Evolutionary conservation across 331 rosid species (phyloP), one percentile per base, ranked within the genome.

Genomic region (Saraca asoca): DNA sequence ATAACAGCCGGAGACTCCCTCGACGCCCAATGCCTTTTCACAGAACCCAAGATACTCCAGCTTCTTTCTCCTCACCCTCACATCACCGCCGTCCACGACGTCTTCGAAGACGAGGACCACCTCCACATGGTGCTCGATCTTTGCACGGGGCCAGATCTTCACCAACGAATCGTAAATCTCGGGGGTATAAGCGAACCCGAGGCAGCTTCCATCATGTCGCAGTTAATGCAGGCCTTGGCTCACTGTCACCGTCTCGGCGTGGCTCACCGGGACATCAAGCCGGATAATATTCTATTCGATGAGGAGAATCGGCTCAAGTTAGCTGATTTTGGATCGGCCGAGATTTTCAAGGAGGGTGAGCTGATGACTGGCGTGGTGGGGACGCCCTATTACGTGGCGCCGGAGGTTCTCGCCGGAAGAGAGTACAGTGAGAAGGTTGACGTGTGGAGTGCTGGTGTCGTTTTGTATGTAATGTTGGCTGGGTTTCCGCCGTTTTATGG

Each of bases 401-500:
- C 91, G 7, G 96, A 89, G 76, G 85, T 89, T 0, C 62, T 86
- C 1, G 75, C 83, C 0, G 91, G 91, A 10, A 74, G 57, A 16
- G 83, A 80, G 4, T 89, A 86, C 68, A 45, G 38, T 0, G 94
- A 86, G 80, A 89, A 86, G 33, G 85, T 89, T 1, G 96, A 89
- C n/a, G 85, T 89, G 15, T 89, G 96, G 96, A 86, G 96, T 59
- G 80, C 82, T 20, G 93, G 96, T 6, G 96, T 89, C 16, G 87
- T 89, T 63, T 70, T 89, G 75, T 89, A 86, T 70, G 60, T 74
- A 16, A 82, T 89, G 87, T 58, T 89, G 59, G 82, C 85, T 0
- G 96, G 94, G 0, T 68, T 71, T 57, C 83, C 80, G 13, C 96
- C 96, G 11, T 89, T 89, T 60, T 70, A 64, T 6, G 96, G 94